phyloP scores from a whole-genome alignment of 2,329 filamentous ascomycete species.

The Teratosphaeria nubilosa region DNA sequence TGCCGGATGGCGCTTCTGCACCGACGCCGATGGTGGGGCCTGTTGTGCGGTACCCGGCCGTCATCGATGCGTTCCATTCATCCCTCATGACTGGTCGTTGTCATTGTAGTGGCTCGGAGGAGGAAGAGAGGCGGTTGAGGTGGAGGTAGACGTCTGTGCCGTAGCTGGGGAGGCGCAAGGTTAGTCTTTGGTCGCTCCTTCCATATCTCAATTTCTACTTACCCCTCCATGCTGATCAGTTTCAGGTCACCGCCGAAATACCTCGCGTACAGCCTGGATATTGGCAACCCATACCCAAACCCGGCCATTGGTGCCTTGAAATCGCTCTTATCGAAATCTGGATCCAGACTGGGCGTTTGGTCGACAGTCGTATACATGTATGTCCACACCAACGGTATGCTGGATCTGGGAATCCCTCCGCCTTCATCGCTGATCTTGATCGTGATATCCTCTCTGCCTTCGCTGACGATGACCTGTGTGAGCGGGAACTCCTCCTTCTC shows the following conservation, averaged over 20 bases:
- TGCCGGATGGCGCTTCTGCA: not conserved
- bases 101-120: constrained; percentile 94
- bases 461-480: constrained; percentile 93
- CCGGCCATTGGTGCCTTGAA: constrained; percentile 99
- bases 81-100: constrained; percentile 79
- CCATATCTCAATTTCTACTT: constrained; percentile 67
- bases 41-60: constrained; percentile 16
- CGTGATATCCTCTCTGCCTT: constrained; percentile 96
- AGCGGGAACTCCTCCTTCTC: constrained; percentile 95
- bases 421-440: constrained; percentile 98
- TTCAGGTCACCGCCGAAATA: constrained; percentile 98
- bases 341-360: constrained; percentile 85
- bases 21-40: constrained; percentile 1
- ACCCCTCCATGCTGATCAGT: constrained; percentile 99
- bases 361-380: constrained; percentile 99
- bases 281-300: constrained; percentile 94
- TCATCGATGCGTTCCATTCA: constrained; percentile 37
- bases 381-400: constrained; percentile 97
- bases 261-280: constrained; percentile 83
- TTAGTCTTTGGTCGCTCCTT: not conserved
- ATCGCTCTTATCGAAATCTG: constrained; percentile 96
- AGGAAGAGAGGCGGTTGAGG: constrained; percentile 88
- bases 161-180: constrained; percentile 52
- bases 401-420: constrained; percentile 83
- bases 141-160: constrained; percentile 98